Evolutionary conservation across 2,329 filamentous ascomycete species (phyloP).

Genomic region (Trichophyton rubrum): DNA sequence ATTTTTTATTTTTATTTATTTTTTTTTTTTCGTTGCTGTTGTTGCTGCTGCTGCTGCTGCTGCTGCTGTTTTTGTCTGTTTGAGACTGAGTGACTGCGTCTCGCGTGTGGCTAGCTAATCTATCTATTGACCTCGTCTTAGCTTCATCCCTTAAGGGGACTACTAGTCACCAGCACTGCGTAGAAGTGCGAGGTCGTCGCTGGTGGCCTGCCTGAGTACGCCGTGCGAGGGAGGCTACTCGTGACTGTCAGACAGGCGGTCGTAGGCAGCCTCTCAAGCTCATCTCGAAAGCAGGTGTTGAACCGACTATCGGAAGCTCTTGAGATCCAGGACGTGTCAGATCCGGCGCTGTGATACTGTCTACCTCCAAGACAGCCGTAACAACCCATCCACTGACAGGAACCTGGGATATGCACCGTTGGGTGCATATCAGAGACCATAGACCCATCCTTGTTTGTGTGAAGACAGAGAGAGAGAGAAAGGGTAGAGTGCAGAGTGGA

Average conservation of each 20-base stretch:
- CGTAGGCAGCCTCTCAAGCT: background rate
- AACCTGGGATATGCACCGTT: background rate
- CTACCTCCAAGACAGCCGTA: background rate
- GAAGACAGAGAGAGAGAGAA: background rate
- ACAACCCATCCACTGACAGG: background rate
- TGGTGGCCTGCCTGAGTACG: background rate
- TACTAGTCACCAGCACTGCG: slow-evolving; percentile 4
- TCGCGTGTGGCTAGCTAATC: background rate
- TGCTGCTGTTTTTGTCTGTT: background rate
- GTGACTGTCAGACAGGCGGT: background rate
- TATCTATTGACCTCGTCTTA: slow-evolving; percentile 3
- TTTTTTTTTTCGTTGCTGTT: no score
- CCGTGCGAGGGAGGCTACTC: background rate
- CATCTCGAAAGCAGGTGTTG: background rate
- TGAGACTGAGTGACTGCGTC: background rate
- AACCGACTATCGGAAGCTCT: background rate
- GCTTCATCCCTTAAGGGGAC: background rate
- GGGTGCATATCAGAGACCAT: background rate
- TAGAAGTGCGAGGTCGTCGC: slow-evolving; percentile 4
- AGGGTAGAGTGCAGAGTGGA: background rate
- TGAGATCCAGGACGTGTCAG: background rate
- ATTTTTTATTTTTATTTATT: no score
- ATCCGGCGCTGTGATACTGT: background rate
- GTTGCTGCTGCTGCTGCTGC: no score
- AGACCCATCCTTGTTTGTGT: background rate